Base-by-base conservation (phyloP, 768 basidiomycete genomes). In the Phlebiopsis gigantea region DNA sequence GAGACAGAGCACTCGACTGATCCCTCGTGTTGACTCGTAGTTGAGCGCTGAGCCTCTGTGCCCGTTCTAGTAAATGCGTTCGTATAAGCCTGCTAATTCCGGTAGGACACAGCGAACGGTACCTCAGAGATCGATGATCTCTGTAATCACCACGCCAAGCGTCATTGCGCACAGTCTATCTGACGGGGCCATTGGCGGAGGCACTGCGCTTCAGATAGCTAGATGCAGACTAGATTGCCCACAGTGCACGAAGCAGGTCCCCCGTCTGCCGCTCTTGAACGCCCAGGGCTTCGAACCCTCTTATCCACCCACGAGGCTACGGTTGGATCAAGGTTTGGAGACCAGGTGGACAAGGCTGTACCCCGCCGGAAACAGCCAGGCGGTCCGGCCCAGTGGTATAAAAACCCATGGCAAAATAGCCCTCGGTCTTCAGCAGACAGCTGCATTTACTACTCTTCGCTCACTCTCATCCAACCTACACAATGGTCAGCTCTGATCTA, bases 401-500 rank as follows among this genome's bases (percentile, higher is more conserved):
- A 54, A 46, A 25, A 15, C n/a, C 4, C 42, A 41, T 41, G 14
- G 44, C 44, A 39, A 39, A n/a, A 28, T 9, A 19, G 50, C 34
- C 21, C 19, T 9, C 5, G 28, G 28, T 57, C 56, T 30, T 42
- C 56, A 57, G 56, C 49, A 44, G 19, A 57, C 53, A 45, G 22
- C 42, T 45, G 25, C 43, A 44, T 29, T 41, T 49, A n/a, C n/a
- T 19, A 53, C 34, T 31, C 24, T 31, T 51, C 24, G 46, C 31
- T 22, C 29, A 31, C 25, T n/a, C 47, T 12, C 34, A 48, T 34
- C 29, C 19, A 21, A 57, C 56, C 22, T 28, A 30, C 47, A 34
- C 57, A 45, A 58, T 58, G 57, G 57, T 55, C 31, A 47, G 57
- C 42, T 10, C 4, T 31, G 29, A 29, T 48, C 14, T n/a, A 1